These are phyloP conservation scores for Saccharum spontaneum DNA, from an alignment of 176 grass and related monocot genomes.

Conservation along the genomic window DNA sequence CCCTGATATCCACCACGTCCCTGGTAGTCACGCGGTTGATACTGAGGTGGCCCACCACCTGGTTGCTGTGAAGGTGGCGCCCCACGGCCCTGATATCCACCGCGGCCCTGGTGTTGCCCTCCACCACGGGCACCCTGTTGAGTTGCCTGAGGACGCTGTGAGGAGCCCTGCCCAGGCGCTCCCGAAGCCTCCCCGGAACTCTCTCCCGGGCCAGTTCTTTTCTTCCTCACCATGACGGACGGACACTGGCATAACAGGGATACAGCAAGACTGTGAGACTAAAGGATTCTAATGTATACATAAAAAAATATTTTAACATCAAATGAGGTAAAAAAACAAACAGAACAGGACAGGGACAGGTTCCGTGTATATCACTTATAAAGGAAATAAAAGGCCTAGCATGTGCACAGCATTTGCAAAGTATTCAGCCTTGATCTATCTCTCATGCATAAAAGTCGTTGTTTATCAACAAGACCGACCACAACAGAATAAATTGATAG, in stretches of 20 bases:
- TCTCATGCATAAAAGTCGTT: background rate
- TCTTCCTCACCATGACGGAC: slow-evolving; percentile 81
- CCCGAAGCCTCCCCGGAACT: slow-evolving; percentile 44
- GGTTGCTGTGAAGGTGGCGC: slow-evolving; percentile 12
- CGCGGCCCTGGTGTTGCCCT: slow-evolving; percentile 47
- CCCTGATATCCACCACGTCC: slow-evolving; percentile 49
- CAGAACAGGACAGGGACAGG: background rate
- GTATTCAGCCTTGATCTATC: background rate
- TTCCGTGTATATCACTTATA: background rate
- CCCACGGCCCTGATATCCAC: slow-evolving; percentile 39
- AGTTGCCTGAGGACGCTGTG: slow-evolving; percentile 49
- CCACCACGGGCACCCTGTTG: slow-evolving; percentile 54
- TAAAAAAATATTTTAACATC: background rate
- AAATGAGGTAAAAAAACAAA: background rate
- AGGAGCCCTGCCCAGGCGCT: slow-evolving; percentile 39
- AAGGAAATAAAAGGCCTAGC: background rate
- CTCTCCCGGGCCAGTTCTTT: slow-evolving; percentile 60
- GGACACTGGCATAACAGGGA: slow-evolving; percentile 22
- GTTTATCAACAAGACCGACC: background rate
- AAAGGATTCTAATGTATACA: background rate
- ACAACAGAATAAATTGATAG: background rate
- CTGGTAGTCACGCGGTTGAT: slow-evolving; percentile 56
- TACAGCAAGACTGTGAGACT: background rate
- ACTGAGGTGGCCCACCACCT: slow-evolving; percentile 45
- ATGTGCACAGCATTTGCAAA: background rate